Evolutionary conservation across 2,329 filamentous ascomycete genomes (phyloP).

Genomic region (Trichoderma aggressivum): DNA sequence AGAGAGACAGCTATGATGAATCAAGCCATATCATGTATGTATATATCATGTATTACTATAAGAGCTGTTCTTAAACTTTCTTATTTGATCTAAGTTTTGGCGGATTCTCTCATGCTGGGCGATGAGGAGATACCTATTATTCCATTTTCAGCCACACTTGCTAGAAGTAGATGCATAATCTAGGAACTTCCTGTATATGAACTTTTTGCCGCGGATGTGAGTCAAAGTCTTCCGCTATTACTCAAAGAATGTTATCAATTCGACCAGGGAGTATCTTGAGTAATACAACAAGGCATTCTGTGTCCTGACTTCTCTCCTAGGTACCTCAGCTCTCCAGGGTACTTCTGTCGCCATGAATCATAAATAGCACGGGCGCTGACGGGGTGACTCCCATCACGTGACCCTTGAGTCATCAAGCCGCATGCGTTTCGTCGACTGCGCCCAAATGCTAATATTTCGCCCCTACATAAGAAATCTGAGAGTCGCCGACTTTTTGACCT

Average conservation of each 20-base stretch:
- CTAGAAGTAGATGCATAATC: neutral
- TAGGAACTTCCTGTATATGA: neutral
- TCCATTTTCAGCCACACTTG: neutral
- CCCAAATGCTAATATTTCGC: conserved; percentile 6
- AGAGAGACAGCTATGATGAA: neutral
- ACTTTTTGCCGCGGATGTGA: neutral
- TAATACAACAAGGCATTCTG: neutral
- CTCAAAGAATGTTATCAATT: neutral
- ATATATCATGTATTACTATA: too few relatives aligned
- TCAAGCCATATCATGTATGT: neutral
- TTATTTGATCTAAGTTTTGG: neutral
- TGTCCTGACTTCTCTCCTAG: too few relatives aligned
- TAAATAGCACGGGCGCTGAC: neutral
- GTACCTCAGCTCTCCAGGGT: neutral
- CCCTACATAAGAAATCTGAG: conserved; percentile 10
- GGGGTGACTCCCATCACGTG: conserved; percentile 4
- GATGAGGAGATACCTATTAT: neutral
- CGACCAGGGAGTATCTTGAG: neutral
- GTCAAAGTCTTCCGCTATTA: neutral
- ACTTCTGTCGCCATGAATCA: neutral
- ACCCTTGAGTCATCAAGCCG: conserved; percentile 1
- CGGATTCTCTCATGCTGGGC: neutral
- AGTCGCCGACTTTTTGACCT: conserved; percentile 1
- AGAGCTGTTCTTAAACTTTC: neutral
- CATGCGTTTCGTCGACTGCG: neutral